phyloP scores from a whole-genome alignment of 116 monocot genomes.

The Cymodocea nodosa region DNA sequence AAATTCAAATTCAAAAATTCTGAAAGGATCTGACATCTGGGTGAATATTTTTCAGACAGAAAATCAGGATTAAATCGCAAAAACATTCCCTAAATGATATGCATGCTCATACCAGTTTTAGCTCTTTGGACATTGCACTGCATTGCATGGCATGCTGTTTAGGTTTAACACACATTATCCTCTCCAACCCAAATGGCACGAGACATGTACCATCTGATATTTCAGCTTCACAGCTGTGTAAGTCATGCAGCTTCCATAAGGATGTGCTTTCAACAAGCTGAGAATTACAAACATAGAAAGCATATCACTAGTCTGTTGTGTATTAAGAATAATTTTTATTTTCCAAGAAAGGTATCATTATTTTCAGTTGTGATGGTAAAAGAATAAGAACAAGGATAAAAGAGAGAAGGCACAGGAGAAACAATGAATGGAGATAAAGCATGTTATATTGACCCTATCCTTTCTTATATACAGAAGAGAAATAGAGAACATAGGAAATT shows the following conservation, averaged over 20 bases:
- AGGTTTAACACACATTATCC: slow-evolving; percentile 32
- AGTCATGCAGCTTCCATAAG: slow-evolving; percentile 82
- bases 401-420: too few species aligned
- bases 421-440: too few species aligned
- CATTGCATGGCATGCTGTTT: slow-evolving; percentile 88
- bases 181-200: slow-evolving; percentile 36
- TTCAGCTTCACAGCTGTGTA: slow-evolving; percentile 45
- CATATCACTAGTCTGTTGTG: not conserved
- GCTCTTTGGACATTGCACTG: slow-evolving; percentile 40
- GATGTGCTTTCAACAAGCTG: slow-evolving; percentile 86
- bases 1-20: slow-evolving; percentile 97
- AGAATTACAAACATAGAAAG: slow-evolving; percentile 14
- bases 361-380: too few species aligned
- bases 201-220: slow-evolving; percentile 59
- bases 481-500: too few species aligned
- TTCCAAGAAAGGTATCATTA: not conserved
- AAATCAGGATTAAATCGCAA: not conserved
- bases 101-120: slow-evolving; percentile 49
- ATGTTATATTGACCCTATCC: too few species aligned
- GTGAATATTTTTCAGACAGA: slow-evolving; percentile 20
- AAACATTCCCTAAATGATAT: not conserved
- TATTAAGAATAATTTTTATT: not conserved
- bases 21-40: slow-evolving; percentile 97
- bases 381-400: too few species aligned
- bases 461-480: too few species aligned